phyloP scores from a whole-genome alignment of 2,329 filamentous ascomycete species.

The Lachnellula hyalina region DNA sequence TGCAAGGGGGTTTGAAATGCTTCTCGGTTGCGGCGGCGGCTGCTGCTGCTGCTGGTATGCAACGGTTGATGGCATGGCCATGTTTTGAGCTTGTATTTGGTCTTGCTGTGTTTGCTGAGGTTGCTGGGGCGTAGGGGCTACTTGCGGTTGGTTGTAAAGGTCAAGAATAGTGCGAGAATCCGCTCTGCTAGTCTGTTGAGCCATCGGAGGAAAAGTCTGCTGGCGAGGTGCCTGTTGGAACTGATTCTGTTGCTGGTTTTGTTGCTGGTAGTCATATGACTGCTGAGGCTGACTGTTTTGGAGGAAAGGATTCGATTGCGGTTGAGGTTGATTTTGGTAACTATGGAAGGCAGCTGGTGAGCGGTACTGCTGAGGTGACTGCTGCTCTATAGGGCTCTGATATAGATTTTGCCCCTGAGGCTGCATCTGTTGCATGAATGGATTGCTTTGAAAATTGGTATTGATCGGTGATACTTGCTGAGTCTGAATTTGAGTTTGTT shows the following conservation, averaged over 20 bases:
- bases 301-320: conserved; percentile 22
- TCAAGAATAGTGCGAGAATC: conserved; percentile 74
- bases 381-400: conserved; percentile 20
- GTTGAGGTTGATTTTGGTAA: conserved; percentile 21
- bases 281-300: conserved; percentile 37
- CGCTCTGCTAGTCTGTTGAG: conserved; percentile 44
- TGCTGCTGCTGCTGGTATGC: conserved; percentile 9
- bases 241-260: conserved; percentile 31
- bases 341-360: conserved; percentile 10
- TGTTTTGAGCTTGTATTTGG: conserved; percentile 12
- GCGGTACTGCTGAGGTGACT: conserved; percentile 32
- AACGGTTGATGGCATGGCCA: not conserved
- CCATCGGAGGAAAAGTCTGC: conserved; percentile 33
- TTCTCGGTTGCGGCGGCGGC: not conserved
- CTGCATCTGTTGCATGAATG: conserved; percentile 35
- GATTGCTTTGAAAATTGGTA: conserved; percentile 33
- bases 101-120: conserved; percentile 18
- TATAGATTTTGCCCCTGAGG: conserved; percentile 22
- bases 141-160: conserved; percentile 53
- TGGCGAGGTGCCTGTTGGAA: conserved; percentile 32
- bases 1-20: conserved; percentile 13
- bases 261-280: conserved; percentile 15
- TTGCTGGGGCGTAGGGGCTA: conserved; percentile 25
- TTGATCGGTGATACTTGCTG: conserved; percentile 10
- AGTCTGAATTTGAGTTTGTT: conserved; percentile 1